Percentiles rank a stretch among this genome's conserved stretches.
phyloP scores from a whole-genome alignment of 768 basidiomycete species.

The Pleurotus djamor region DNA sequence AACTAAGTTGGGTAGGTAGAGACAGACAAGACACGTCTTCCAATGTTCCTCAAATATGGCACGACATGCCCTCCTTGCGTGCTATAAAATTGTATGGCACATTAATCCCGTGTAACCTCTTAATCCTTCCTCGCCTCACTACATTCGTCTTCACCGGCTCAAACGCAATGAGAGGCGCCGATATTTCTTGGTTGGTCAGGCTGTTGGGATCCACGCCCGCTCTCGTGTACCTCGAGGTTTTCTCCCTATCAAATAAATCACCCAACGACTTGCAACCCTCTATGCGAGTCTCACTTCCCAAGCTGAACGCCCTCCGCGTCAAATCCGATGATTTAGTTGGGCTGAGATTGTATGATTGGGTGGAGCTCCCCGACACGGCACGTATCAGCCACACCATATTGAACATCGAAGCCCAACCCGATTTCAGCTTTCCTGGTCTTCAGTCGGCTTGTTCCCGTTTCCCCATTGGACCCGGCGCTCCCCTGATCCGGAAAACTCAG shows the following conservation, averaged over 20 bases:
- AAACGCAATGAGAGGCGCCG: not conserved
- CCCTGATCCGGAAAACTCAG: not conserved
- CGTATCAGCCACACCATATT: not conserved
- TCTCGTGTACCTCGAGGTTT: not conserved
- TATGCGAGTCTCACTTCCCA: not conserved
- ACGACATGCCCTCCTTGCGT: not conserved
- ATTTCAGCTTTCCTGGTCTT: not conserved
- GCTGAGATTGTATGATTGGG: not conserved
- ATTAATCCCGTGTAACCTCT: not conserved
- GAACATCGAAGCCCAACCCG: not conserved
- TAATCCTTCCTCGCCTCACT: not conserved
- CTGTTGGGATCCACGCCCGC: not conserved
- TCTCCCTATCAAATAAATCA: not conserved
- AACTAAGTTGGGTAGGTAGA: not conserved
- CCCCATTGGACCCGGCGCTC: not conserved
- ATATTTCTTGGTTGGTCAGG: not conserved
- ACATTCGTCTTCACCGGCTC: not conserved
- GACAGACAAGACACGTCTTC: not conserved
- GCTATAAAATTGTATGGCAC: not conserved
- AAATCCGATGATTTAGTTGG: not conserved
- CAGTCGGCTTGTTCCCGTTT: not conserved
- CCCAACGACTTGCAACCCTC: not conserved
- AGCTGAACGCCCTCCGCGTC: not conserved
- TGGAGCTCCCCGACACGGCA: not conserved
- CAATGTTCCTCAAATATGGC: not conserved